Base-by-base conservation (phyloP, 495 filamentous ascomycete species). In the Daldinia grandis region DNA sequence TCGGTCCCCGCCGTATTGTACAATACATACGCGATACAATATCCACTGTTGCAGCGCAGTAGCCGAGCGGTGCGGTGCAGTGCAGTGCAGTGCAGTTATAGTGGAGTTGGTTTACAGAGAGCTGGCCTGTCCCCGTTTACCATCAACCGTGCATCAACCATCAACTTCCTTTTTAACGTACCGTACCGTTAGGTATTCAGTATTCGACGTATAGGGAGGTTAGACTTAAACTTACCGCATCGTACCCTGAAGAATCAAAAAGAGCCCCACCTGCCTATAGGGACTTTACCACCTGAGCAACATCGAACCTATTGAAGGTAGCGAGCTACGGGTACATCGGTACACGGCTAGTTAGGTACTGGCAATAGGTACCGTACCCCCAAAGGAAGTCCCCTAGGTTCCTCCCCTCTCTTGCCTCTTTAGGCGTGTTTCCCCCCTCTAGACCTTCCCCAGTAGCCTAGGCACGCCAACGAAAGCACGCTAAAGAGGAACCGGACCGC, bases 11-110 rank as follows among this genome's bases (percentile, higher is more conserved):
- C 64, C 24, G 28, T 25, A 55, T 50, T 51, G 67, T 69, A 69
- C 56, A 56, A 24, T 15, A 58, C 30, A n/a, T 15, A 58, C 30
- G 15, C 57, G 35, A 10, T 37, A 58, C 15, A 33, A 30, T 59
- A 31, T 47, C 68, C 57, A 64, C 54, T 24, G 69, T 72, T 64
- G 44, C 64, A 68, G 56, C 64, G 58, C 59, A 67, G 54, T 54
- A 65, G 49, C 25, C 27, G 59, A 44, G 17, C 37, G 38, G 54
- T 62, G 8, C 37, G 15, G 54, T 62, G 59, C 58, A 68, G 53
- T 53, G 38, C 40, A 49, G 44, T 57, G 58, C 58, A 54, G 42
- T 24, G 42, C 42, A 58, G 42, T 30, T 33, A 31, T 14, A 9
- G 62, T 47, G 37, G 55, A 28, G 51, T 35, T 35, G 4, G 47